These are phyloP conservation scores for Gossypioides kirkii DNA, from an alignment of 345 rosid species.

Conservation along the genomic window DNA sequence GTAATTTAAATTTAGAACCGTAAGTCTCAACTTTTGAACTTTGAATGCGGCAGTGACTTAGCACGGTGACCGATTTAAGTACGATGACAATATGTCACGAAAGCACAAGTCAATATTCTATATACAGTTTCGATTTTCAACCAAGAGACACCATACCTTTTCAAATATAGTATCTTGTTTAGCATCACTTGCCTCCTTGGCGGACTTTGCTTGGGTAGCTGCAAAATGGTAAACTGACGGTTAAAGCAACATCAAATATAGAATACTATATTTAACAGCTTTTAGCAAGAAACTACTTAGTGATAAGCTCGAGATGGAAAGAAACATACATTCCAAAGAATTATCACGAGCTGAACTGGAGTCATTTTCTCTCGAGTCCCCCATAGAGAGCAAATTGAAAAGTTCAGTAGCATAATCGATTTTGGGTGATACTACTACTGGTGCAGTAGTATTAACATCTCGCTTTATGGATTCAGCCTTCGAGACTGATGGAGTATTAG, in stretches of 20 bases:
- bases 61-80: too few species aligned
- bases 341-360: slow-evolving; percentile 11
- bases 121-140: not conserved
- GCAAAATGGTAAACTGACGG: slow-evolving; percentile 15
- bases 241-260: slow-evolving; percentile 11
- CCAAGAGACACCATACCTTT: slow-evolving; percentile 31
- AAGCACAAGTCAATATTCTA: not conserved
- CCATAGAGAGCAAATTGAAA: slow-evolving; percentile 52
- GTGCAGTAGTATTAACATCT: slow-evolving; percentile 22
- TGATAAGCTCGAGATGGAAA: not conserved
- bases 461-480: slow-evolving; percentile 18
- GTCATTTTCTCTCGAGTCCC: slow-evolving; percentile 31
- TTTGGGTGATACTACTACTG: slow-evolving; percentile 26
- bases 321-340: slow-evolving; percentile 26
- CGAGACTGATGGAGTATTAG: slow-evolving; percentile 12
- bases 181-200: slow-evolving; percentile 14
- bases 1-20: not conserved
- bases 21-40: not conserved
- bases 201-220: slow-evolving; percentile 29
- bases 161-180: slow-evolving; percentile 39
- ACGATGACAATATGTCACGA: not conserved
- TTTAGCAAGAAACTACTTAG: not conserved
- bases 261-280: slow-evolving; percentile 1
- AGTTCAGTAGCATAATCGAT: slow-evolving; percentile 65
- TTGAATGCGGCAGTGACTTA: not conserved